phyloP scores from a whole-genome alignment of 2,329 filamentous ascomycete species.

The Sarocladium strictum region DNA sequence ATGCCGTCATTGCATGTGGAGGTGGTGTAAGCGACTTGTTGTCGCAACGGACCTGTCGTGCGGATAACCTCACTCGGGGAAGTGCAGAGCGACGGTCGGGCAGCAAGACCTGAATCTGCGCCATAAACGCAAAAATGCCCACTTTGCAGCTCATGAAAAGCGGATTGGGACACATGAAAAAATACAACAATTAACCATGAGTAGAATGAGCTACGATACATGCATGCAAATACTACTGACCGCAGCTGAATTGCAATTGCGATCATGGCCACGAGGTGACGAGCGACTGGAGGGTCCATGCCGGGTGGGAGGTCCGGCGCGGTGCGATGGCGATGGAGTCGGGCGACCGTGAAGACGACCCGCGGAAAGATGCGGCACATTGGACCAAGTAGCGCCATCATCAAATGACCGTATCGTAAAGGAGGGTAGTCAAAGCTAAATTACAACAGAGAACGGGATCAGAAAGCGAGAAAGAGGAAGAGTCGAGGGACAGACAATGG shows the following conservation, averaged over 20 bases:
- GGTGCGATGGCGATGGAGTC: not conserved
- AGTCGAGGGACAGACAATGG: slow-evolving; percentile 18
- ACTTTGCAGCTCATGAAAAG: not conserved
- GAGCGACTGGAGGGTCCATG: slow-evolving; percentile 8
- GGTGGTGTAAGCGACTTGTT: slow-evolving; percentile 9
- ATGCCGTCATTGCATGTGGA: not conserved
- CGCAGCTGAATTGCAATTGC: not conserved
- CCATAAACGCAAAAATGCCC: not conserved
- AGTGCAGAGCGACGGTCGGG: not conserved
- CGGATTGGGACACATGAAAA: not conserved
- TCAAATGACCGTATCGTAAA: slow-evolving; percentile 26
- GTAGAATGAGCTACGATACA: slow-evolving; percentile 5
- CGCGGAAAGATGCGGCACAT: slow-evolving; percentile 7
- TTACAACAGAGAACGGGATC: not conserved
- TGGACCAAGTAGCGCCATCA: slow-evolving; percentile 14
- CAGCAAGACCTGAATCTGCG: not conserved
- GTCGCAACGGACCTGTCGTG: slow-evolving; percentile 7
- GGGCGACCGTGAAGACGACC: not conserved
- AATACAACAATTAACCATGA: not conserved
- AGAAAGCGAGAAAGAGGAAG: slow-evolving; percentile 17
- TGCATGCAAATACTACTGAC: not conserved
- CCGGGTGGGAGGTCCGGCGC: slow-evolving; percentile 2
- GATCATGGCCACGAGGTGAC: not conserved
- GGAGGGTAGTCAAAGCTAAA: slow-evolving; percentile 17
- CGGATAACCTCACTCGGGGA: slow-evolving; percentile 14